phyloP scores from a whole-genome alignment of 2,329 filamentous ascomycete species.

The Talaromyces amestolkiae region DNA sequence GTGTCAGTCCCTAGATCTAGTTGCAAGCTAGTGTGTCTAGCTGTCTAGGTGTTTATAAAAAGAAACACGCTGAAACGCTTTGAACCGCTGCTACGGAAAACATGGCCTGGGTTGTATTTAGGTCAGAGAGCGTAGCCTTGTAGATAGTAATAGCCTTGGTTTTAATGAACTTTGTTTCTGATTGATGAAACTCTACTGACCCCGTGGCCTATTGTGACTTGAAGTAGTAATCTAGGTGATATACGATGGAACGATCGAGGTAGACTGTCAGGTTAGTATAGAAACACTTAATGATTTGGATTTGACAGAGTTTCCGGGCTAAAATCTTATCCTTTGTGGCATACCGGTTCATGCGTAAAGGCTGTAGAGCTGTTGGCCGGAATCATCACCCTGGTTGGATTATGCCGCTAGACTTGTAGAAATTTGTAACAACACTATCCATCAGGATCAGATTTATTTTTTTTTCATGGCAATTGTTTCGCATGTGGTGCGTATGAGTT shows the following conservation, averaged over 20 bases:
- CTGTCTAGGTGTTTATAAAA: slow-evolving; percentile 2
- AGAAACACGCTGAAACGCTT: not conserved
- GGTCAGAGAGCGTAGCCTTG: not conserved
- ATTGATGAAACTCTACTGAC: not conserved
- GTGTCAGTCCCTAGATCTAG: not conserved
- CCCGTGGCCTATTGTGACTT: not conserved
- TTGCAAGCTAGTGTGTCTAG: not conserved
- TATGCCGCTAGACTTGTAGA: not conserved
- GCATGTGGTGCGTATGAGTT: not conserved
- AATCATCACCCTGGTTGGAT: not conserved
- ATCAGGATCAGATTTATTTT: not conserved
- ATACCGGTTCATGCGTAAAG: not conserved
- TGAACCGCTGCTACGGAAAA: not conserved
- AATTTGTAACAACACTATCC: not conserved
- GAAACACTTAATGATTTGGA: not conserved
- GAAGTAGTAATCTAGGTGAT: not conserved
- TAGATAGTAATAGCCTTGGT: slow-evolving; percentile 1
- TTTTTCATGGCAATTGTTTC: not conserved
- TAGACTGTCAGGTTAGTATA: not conserved
- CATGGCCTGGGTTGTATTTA: not conserved
- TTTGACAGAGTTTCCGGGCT: not conserved
- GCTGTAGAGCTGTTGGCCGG: not conserved
- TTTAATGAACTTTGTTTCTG: not conserved
- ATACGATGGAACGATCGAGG: not conserved
- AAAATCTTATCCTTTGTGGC: not conserved